phyloP scores from a whole-genome alignment of 2,329 filamentous ascomycete species.

The Aspergillus costaricaensis region DNA sequence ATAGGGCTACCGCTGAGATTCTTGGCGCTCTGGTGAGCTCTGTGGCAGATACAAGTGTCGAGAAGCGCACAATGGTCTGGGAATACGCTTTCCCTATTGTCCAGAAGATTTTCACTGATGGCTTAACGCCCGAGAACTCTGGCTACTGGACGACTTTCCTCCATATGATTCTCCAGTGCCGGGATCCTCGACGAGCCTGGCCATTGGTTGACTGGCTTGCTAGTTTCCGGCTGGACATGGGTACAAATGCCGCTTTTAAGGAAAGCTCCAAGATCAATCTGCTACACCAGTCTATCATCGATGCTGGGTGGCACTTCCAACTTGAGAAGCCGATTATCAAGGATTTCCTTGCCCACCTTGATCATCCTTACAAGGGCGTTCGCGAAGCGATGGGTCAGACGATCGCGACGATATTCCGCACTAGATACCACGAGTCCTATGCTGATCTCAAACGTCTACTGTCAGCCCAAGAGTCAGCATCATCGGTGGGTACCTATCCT shows the following conservation, averaged over 20 bases:
- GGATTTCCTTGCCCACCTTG: constrained; percentile 86
- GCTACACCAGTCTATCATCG: constrained; percentile 81
- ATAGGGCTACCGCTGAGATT: constrained; percentile 93
- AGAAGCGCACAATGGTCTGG: constrained; percentile 78
- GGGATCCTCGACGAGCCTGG: constrained; percentile 84
- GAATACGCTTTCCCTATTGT: constrained; percentile 87
- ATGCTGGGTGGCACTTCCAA: constrained; percentile 95
- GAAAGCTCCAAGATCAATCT: constrained; percentile 95
- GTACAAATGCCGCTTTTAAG: constrained; percentile 96
- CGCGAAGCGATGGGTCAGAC: constrained; percentile 92
- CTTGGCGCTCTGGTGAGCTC: constrained; percentile 80
- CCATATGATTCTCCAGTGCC: constrained; percentile 82
- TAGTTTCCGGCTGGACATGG: constrained; percentile 87
- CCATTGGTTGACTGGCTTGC: constrained; percentile 82
- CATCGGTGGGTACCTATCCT: constrained; percentile 79
- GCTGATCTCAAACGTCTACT: constrained; percentile 74
- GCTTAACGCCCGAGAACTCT: constrained; percentile 89
- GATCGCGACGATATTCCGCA: constrained; percentile 83
- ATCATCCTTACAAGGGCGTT: constrained; percentile 97
- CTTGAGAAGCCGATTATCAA: constrained; percentile 83
- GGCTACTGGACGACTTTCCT: constrained; percentile 94
- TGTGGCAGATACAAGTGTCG: constrained; percentile 73
- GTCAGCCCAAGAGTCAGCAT: constrained; percentile 73
- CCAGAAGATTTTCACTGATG: constrained; percentile 82
- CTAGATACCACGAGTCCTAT: constrained; percentile 92